Evolutionary conservation across 2,329 filamentous ascomycete species (phyloP).

Genomic region (Botrytis cinerea): DNA sequence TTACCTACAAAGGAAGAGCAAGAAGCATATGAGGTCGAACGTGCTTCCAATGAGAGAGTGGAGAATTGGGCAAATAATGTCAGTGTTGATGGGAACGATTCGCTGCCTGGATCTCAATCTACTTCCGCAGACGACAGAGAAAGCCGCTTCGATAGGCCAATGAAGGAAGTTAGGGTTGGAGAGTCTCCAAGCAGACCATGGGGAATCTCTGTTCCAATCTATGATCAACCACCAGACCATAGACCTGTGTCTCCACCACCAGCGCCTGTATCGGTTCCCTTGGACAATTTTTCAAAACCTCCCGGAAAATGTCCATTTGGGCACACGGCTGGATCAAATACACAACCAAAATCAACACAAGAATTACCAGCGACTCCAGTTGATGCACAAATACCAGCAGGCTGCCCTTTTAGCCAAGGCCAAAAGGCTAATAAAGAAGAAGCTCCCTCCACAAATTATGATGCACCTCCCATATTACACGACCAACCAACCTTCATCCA

Average conservation of each 20-base stretch:
- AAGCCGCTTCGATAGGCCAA: conserved; percentile 76
- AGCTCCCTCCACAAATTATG: conserved; percentile 16
- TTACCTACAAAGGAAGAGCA: conserved; percentile 61
- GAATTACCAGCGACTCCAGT: conserved; percentile 2
- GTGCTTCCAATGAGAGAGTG: conserved; percentile 68
- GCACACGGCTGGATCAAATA: conserved; percentile 40
- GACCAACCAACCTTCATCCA: conserved; percentile 57
- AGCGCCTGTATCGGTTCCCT: conserved; percentile 46
- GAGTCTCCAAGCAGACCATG: conserved; percentile 92
- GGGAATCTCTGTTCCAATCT: conserved; percentile 80
- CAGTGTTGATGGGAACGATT: conserved; percentile 54
- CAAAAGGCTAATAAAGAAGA: conserved; percentile 27
- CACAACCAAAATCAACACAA: conserved; percentile 3
- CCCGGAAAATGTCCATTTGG: conserved; percentile 42
- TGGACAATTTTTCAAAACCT: conserved; percentile 33
- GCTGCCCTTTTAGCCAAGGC: conserved; percentile 55
- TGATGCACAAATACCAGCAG: conserved; percentile 30
- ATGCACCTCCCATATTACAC: conserved; percentile 36
- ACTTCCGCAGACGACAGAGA: conserved; percentile 57
- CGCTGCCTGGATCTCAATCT: conserved; percentile 44
- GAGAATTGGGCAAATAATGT: conserved; percentile 84
- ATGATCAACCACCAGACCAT: conserved; percentile 46
- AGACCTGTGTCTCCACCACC: conserved; percentile 58
- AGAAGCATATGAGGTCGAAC: conserved; percentile 46
- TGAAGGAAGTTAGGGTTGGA: conserved; percentile 89